These are phyloP conservation scores for Chenopodium berlandieri DNA, from an alignment of 148 eudicot species.

Conservation along the genomic window DNA sequence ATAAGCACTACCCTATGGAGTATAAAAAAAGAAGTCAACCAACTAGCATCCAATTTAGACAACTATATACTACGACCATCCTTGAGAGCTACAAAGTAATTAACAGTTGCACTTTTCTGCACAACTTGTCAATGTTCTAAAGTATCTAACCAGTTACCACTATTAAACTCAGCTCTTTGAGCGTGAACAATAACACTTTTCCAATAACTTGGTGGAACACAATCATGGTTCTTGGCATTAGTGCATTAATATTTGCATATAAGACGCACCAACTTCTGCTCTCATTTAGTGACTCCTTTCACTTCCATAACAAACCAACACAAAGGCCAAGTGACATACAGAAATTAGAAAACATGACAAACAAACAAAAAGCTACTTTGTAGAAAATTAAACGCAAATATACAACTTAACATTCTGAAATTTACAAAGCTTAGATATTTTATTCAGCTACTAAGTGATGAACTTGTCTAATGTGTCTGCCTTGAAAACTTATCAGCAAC, in stretches of 20 bases:
- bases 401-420: background rate
- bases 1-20: background rate
- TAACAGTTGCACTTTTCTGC: background rate
- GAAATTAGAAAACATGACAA: background rate
- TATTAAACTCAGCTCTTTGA: background rate
- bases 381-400: background rate
- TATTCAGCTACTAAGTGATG: too few species aligned
- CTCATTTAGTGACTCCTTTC: background rate
- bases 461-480: too few species aligned
- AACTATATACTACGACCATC: background rate
- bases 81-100: background rate
- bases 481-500: background rate
- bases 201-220: background rate
- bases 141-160: background rate
- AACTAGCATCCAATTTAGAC: background rate
- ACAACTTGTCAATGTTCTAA: background rate
- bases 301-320: background rate
- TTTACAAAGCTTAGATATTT: background rate
- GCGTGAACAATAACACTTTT: background rate
- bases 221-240: background rate
- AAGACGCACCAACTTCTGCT: background rate
- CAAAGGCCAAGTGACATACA: background rate
- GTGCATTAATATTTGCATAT: background rate
- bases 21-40: background rate
- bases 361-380: background rate